A percentile compares a stretch with the other conserved stretches of the same genome.
Conservation (phyloP, 768 basidiomycete genomes). For the Lentinula sp. region DNA sequence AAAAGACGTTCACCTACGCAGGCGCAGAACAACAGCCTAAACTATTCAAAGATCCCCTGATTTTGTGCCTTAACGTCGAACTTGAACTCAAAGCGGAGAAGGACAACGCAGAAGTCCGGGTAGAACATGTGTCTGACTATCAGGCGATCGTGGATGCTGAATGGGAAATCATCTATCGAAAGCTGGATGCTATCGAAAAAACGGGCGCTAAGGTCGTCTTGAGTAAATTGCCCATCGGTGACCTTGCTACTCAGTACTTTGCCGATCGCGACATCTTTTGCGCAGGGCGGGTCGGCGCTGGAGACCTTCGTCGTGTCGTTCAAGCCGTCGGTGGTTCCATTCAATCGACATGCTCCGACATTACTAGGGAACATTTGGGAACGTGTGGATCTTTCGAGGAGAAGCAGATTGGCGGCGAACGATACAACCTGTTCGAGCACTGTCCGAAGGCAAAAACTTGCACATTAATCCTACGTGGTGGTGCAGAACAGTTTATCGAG, state of each 20-base stretch:
- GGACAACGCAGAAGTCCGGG: constrained; percentile 97
- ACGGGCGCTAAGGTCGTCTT: constrained; percentile 97
- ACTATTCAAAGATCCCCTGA: constrained; percentile 79
- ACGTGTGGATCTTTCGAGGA: constrained; percentile 93
- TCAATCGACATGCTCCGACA: constrained; percentile 95
- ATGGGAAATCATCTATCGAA: constrained; percentile 99
- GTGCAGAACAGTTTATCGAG: constrained; percentile 98
- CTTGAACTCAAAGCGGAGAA: constrained; percentile 98
- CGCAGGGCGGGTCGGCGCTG: constrained; percentile 89
- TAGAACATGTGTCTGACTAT: constrained; percentile 95
- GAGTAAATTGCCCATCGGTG: constrained; percentile 97
- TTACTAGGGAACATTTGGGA: constrained; percentile 83
- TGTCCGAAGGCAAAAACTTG: constrained; percentile 95
- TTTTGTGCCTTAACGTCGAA: constrained; percentile 95
- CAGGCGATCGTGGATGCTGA: constrained; percentile 99
- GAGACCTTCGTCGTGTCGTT: constrained; percentile 88
- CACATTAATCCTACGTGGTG: constrained; percentile 89
- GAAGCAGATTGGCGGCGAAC: constrained; percentile 91
- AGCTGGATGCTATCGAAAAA: constrained; percentile 91
- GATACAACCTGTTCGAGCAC: constrained; percentile 92
- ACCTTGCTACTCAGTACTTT: constrained; percentile 98
- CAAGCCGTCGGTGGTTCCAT: constrained; percentile 94
- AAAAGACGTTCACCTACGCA: constrained; percentile 99
- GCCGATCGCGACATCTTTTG: constrained; percentile 99
- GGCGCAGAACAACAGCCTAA: constrained; percentile 99